Base-by-base conservation (phyloP, 495 filamentous ascomycete species). In the Aspergillus sclerotioniger region DNA sequence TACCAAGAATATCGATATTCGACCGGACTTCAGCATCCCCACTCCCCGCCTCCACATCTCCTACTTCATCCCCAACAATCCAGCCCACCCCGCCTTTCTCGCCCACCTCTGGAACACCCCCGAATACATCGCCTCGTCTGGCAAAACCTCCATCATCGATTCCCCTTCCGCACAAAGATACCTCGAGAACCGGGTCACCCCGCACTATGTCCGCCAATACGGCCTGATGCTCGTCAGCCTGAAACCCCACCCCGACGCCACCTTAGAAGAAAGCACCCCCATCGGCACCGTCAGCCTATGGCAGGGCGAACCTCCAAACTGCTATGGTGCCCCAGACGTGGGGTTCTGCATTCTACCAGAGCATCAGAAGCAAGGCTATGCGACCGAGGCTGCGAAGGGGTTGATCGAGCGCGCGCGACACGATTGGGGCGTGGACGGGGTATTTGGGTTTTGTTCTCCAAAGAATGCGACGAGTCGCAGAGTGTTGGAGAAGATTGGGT, bases 311-410 rank as follows among this genome's bases (percentile, higher is more conserved):
- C 60, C 65, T 16, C 17, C 21, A 17, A 21, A 47, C 6, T n/a
- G 13, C 6, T 72, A 73, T 47, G 12, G 48, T 0, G 62, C 56
- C 10, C 74, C 75, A 0, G 74, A 76, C 51, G 21, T 78, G 1
- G 71, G 75, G 3, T 78, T 66, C 53, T 62, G 63, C 3, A 64
- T 76, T 12, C 31, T 76, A 20, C 64, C 67, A 0, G 60, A 62
- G 48, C 53, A 75, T 8, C 66, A 62, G 58, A 62, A 70, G 3
- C 73, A 69, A 56, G 75, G 75, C 3, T 76, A 75, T 59, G 67
- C 72, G 7, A 68, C 70, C 16, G 75, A 78, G 58, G 75, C 71
- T 0, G 63, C 59, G 20, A 62, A 56, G 12, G 70, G 39, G 8
- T 3, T 76, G 7, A 37, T 78, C 16, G 62, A 67, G 6, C 76